Evolutionary conservation across 768 basidiomycete genomes (phyloP).

Genomic region (Mycena crocata): DNA sequence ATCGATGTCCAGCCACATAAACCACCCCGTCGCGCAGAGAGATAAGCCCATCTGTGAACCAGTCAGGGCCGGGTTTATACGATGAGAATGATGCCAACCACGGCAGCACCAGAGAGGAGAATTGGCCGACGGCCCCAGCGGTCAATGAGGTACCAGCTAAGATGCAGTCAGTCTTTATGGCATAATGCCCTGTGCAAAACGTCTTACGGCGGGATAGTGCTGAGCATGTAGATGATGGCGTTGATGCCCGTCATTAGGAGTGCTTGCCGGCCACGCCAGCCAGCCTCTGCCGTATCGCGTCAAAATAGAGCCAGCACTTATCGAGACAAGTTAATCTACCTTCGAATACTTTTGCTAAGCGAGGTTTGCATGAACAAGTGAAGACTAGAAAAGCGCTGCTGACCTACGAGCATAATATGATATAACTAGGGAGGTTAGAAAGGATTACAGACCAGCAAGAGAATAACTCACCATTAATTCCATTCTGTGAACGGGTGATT

Average conservation of each 20-base stretch:
- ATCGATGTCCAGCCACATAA: conserved; percentile 90
- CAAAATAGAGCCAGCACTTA: not conserved
- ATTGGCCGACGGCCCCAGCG: conserved; percentile 90
- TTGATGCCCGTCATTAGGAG: conserved; percentile 97
- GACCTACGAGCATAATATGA: conserved; percentile 92
- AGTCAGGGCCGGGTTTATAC: not conserved
- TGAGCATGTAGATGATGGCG: conserved; percentile 79
- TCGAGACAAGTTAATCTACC: not conserved
- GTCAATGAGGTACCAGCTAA: conserved; percentile 94
- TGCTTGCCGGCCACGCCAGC: conserved; percentile 95
- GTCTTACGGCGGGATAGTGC: conserved; percentile 83
- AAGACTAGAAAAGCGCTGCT: conserved; percentile 4
- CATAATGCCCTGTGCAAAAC: conserved; percentile 14
- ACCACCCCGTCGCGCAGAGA: conserved; percentile 87
- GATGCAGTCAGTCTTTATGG: not conserved
- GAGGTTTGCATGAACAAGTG: conserved; percentile 38
- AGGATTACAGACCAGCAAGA: conserved; percentile 19
- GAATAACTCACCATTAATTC: conserved; percentile 80
- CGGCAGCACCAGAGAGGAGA: conserved; percentile 83
- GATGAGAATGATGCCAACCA: conserved; percentile 57
- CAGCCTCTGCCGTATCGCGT: conserved; percentile 70
- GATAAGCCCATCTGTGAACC: conserved; percentile 79
- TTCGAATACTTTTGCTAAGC: conserved; percentile 1
- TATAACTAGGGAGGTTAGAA: conserved; percentile 66
- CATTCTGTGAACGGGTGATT: conserved; percentile 68